Evolutionary conservation across 306 rosid species (phyloP).

Genomic region (Potentilla sterilis): DNA sequence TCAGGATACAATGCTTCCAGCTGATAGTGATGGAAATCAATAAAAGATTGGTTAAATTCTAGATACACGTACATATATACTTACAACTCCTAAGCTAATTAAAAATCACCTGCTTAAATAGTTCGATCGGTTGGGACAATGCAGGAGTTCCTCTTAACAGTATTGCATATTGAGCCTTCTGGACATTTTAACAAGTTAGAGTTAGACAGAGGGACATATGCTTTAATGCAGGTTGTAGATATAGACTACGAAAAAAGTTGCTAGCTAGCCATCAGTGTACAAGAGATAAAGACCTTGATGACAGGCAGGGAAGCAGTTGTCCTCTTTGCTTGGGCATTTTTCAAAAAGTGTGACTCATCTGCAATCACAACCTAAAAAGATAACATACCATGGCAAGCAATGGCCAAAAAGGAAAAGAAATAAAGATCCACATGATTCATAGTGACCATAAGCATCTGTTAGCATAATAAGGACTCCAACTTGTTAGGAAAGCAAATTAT

Average conservation of each 20-base stretch:
- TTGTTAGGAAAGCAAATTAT: background rate
- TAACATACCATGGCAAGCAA: constrained; percentile 24
- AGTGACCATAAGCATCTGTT: background rate
- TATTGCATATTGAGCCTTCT: constrained; percentile 87
- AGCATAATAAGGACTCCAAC: background rate
- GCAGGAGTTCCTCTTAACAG: constrained; percentile 99
- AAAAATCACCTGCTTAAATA: constrained; percentile 72
- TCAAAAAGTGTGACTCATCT: constrained; percentile 91
- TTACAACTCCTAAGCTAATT: constrained; percentile 9
- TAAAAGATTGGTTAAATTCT: constrained; percentile 23
- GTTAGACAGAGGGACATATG: background rate
- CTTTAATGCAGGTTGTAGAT: background rate
- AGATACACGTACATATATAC: constrained; percentile 17
- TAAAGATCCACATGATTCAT: background rate
- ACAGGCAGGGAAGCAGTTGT: constrained; percentile 82
- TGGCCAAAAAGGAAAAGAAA: background rate
- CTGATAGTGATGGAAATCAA: constrained; percentile 45
- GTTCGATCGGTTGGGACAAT: constrained; percentile 89
- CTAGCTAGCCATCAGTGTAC: constrained; percentile 23
- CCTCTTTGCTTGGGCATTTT: constrained; percentile 98
- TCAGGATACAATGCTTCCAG: constrained; percentile 95
- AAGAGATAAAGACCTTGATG: constrained; percentile 60
- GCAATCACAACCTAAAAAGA: constrained; percentile 89
- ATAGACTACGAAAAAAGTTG: constrained; percentile 7
- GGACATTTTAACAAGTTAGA: constrained; percentile 28